Conservation (phyloP, 78 protist genomes). For the Diacronema lutheri region DNA sequence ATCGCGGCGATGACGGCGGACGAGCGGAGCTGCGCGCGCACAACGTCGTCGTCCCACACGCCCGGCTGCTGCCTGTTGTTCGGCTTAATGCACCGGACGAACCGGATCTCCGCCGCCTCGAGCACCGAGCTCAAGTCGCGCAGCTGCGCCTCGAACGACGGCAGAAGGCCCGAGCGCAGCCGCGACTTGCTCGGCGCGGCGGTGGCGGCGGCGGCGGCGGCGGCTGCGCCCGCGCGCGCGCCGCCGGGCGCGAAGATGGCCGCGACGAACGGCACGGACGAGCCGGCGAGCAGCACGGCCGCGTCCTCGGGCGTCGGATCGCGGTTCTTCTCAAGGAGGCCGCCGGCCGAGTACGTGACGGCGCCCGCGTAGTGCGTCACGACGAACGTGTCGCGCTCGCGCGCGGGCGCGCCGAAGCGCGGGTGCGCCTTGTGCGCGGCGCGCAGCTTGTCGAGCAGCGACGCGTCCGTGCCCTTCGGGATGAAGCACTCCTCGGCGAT, state of each 20-base stretch:
- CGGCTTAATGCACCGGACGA: slow-evolving; percentile 53
- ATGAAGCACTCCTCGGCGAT: slow-evolving; percentile 78
- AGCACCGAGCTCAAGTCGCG: background rate
- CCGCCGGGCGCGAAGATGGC: background rate
- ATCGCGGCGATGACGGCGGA: no score
- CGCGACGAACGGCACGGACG: background rate
- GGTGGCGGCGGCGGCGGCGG: background rate
- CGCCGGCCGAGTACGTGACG: slow-evolving; percentile 31
- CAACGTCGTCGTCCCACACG: background rate
- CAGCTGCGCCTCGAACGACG: background rate
- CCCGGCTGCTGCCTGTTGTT: slow-evolving; percentile 9
- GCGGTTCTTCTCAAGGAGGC: slow-evolving; percentile 49
- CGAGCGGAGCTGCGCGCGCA: background rate
- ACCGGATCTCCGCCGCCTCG: slow-evolving; percentile 16
- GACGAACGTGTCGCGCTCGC: background rate
- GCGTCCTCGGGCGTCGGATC: slow-evolving; percentile 21
- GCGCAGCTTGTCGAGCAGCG: slow-evolving; percentile 51
- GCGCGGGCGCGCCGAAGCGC: no score
- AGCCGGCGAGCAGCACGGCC: background rate
- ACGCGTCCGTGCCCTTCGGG: slow-evolving; percentile 63
- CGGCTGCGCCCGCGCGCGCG: background rate
- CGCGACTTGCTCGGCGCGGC: no score
- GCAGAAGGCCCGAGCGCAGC: no score
- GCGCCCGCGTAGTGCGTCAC: slow-evolving; percentile 48
- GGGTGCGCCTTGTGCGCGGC: background rate